A percentile compares a stretch with the other conserved stretches of the same genome.
These are phyloP conservation scores for Lolium perenne DNA, from an alignment of 176 grass and related monocot genomes.

Conservation along the genomic window DNA sequence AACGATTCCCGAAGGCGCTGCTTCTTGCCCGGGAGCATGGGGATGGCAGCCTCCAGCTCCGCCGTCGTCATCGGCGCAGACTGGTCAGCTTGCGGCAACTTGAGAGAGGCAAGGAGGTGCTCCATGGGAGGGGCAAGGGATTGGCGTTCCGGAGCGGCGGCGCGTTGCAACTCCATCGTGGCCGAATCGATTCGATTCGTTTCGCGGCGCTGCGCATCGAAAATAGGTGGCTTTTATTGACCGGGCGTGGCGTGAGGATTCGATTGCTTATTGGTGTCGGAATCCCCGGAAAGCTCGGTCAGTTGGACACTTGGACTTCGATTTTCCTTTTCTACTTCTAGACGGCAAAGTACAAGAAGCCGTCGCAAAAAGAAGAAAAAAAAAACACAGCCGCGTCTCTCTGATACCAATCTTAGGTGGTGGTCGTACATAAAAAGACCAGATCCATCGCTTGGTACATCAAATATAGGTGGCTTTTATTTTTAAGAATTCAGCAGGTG, in stretches of 20 bases:
- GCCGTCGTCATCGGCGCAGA: conserved; percentile 13
- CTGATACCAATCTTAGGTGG: too few relatives aligned
- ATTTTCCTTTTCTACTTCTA: too few relatives aligned
- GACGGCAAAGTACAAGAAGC: too few relatives aligned
- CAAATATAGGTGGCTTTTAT: too few relatives aligned
- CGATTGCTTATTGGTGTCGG: not conserved
- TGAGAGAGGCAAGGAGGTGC: not conserved
- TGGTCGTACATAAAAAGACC: too few relatives aligned
- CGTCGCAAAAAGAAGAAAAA: too few relatives aligned
- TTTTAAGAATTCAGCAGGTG: too few relatives aligned
- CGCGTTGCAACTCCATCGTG: not conserved
- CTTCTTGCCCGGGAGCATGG: conserved; percentile 41
- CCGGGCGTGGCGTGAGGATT: not conserved
- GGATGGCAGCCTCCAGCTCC: conserved; percentile 42
- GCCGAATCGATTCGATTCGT: not conserved
- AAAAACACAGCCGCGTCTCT: too few relatives aligned
- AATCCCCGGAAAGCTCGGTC: too few relatives aligned
- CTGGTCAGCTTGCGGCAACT: not conserved
- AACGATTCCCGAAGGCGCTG: conserved; percentile 49
- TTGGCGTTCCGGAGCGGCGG: not conserved
- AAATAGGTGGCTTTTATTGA: not conserved
- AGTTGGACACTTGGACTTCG: too few relatives aligned
- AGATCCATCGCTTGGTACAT: too few relatives aligned
- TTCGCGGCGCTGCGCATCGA: not conserved
- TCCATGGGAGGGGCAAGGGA: not conserved